phyloP scores from a whole-genome alignment of 2,329 filamentous ascomycete genomes.

The Colletotrichum karsti region DNA sequence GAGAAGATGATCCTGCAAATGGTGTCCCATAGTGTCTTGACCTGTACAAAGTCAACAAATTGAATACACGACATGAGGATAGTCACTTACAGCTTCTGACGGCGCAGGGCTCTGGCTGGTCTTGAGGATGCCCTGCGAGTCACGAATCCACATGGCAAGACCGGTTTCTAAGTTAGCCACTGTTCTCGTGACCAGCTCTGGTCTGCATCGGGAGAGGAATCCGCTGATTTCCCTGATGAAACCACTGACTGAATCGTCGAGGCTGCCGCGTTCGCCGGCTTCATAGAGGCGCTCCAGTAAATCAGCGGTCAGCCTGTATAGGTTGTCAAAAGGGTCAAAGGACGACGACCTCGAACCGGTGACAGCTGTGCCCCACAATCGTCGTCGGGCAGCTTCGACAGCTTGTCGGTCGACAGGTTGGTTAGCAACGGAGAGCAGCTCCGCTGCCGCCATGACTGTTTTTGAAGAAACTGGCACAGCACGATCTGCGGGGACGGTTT shows the following conservation, averaged over 20 bases:
- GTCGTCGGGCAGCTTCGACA: conserved; percentile 70
- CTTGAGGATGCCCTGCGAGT: conserved; percentile 54
- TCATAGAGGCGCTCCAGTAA: conserved; percentile 65
- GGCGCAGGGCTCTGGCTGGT: conserved; percentile 49
- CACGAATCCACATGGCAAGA: conserved; percentile 70
- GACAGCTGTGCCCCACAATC: conserved; percentile 69
- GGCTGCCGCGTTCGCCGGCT: conserved; percentile 46
- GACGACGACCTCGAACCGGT: conserved; percentile 49
- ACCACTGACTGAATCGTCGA: conserved; percentile 44
- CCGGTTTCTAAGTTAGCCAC: conserved; percentile 70
- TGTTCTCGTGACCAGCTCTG: conserved; percentile 60
- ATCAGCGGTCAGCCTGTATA: conserved; percentile 68
- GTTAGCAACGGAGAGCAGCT: conserved; percentile 55
- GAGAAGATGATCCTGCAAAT: conserved; percentile 50
- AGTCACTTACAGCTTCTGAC: conserved; percentile 54
- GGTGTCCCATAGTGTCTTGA: conserved; percentile 58
- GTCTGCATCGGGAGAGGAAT: conserved; percentile 60
- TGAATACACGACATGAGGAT: background rate
- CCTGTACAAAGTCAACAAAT: conserved; percentile 45
- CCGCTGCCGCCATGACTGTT: conserved; percentile 45
- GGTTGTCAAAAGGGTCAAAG: conserved; percentile 70
- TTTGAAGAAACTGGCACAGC: conserved; percentile 33
- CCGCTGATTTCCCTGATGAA: conserved; percentile 63
- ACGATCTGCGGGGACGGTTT: conserved; percentile 38
- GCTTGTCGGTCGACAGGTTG: conserved; percentile 69